phyloP scores from a whole-genome alignment of 2,329 filamentous ascomycete genomes.

The Hypocrella siamensis region DNA sequence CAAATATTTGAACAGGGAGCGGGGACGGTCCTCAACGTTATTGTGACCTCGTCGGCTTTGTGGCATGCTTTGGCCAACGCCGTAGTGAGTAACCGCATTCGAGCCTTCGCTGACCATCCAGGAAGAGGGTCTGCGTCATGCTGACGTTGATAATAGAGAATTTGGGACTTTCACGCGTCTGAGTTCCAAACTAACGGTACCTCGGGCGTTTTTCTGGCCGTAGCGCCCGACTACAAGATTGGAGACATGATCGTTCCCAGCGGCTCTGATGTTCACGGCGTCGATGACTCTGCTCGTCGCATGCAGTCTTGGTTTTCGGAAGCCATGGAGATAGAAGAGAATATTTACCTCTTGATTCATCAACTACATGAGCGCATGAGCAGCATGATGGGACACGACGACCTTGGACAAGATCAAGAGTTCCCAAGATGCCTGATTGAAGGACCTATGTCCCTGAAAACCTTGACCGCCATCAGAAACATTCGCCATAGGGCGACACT shows the following conservation, averaged over 20 bases:
- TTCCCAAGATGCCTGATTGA: conserved; percentile 1
- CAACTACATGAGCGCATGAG: conserved; percentile 2
- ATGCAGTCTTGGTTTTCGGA: conserved; percentile 5
- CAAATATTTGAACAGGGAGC: too few relatives aligned
- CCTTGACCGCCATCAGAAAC: neutral
- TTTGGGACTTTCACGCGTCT: conserved; percentile 12
- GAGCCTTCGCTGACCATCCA: too few relatives aligned
- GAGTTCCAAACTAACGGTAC: conserved; percentile 6
- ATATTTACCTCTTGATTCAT: conserved; percentile 5
- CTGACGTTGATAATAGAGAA: conserved; percentile 7
- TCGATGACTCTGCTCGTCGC: neutral
- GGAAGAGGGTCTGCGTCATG: too few relatives aligned
- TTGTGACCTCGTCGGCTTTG: too few relatives aligned
- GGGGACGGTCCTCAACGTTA: too few relatives aligned
- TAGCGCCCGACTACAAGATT: conserved; percentile 11
- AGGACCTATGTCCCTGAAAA: conserved; percentile 1
- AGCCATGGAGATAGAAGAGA: conserved; percentile 5
- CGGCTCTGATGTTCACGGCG: conserved; percentile 3
- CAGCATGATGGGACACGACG: neutral
- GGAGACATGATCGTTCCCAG: conserved; percentile 5
- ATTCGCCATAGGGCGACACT: conserved; percentile 4
- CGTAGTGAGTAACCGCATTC: too few relatives aligned
- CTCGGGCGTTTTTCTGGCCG: conserved; percentile 11
- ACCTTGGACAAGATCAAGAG: neutral
- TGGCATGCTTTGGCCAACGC: too few relatives aligned